Base-by-base conservation (phyloP, 2,329 filamentous ascomycete genomes). In the Colletotrichum sp. region DNA sequence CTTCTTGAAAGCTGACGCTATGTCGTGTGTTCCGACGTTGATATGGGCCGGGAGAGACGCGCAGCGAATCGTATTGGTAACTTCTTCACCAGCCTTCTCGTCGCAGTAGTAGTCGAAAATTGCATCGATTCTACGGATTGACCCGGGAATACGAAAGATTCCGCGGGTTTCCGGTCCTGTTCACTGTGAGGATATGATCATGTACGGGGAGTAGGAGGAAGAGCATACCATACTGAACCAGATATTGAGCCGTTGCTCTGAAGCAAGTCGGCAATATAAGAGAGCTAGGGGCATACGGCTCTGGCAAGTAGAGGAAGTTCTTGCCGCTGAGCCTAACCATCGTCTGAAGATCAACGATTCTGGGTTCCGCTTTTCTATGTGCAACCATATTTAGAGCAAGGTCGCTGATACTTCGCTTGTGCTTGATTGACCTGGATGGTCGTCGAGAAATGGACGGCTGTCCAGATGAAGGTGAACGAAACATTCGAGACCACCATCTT, bases 1-100 rank as follows among this genome's bases (percentile, higher is more conserved):
- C 15, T 87, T 88, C 78, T 94, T 94, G 81, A 94, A 93, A 0
- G 90, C 87, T 3, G 91, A 92, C 4, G 92, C 92, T 34, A 94
- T 89, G 81, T 94, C 92, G 74, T 93, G 90, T 5, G 90, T 85
- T 8, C 89, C 87, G 61, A 85, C 89, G 47, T 86, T 86, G 74
- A 94, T 90, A 77, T 93, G 90, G 3, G 82, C 80, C 5, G 92
- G 92, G 3, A 94, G 83, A 54, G 86, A 90, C 8, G 90, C 88
- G 64, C 86, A 89, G 38, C 89, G 86, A 33, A 91, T 90, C 1
- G 91, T 93, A 62, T 85, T 86, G 4, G 90, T 83, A 61, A 93
- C 86, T 33, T 87, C 84, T 21, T 84, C 84, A 31, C 85, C 84
- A 33, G 87, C 84, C 63, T 86, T 83, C 21, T 88, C 86, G 31